Conservation (phyloP, 2,329 filamentous ascomycete species). For the Cordyceps tenuipes region DNA sequence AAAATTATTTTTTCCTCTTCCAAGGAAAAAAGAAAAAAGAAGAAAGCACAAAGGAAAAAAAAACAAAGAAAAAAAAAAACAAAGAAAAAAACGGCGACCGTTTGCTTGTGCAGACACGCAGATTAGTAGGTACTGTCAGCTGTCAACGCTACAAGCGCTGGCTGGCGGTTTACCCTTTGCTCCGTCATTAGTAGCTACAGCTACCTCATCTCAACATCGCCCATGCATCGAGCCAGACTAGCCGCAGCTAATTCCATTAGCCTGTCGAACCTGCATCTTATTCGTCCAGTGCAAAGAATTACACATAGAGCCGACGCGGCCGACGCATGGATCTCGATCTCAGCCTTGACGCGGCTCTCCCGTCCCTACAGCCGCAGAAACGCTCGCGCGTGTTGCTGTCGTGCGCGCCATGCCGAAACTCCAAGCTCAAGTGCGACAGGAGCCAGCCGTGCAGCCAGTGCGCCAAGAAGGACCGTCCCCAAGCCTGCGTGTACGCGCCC, state of each 20-base stretch:
- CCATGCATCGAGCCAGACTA: no score
- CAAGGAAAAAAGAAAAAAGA: no score
- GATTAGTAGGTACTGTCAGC: no score
- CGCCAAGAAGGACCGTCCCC: conserved; percentile 37
- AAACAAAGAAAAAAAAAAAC: no score
- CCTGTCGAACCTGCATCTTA: no score
- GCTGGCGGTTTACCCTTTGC: neutral
- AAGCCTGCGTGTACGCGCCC: conserved; percentile 41
- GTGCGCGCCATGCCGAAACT: conserved; percentile 42
- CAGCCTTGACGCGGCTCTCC: conserved; percentile 2
- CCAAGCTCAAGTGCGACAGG: conserved; percentile 51
- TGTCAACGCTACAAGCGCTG: neutral
- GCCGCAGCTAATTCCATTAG: no score
- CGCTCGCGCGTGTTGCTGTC: conserved; percentile 43
- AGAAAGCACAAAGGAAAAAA: no score
- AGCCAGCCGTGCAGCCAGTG: conserved; percentile 44
- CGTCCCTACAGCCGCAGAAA: conserved; percentile 24
- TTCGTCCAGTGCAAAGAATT: no score
- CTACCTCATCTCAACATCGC: neutral
- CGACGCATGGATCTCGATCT: neutral
- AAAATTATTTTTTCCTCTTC: neutral
- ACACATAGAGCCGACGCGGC: neutral
- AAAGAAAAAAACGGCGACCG: no score
- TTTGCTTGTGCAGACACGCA: no score
- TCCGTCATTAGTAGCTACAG: neutral